Evolutionary conservation across 176 grass and related monocot species (phyloP).

Genomic region (Oryza punctata): DNA sequence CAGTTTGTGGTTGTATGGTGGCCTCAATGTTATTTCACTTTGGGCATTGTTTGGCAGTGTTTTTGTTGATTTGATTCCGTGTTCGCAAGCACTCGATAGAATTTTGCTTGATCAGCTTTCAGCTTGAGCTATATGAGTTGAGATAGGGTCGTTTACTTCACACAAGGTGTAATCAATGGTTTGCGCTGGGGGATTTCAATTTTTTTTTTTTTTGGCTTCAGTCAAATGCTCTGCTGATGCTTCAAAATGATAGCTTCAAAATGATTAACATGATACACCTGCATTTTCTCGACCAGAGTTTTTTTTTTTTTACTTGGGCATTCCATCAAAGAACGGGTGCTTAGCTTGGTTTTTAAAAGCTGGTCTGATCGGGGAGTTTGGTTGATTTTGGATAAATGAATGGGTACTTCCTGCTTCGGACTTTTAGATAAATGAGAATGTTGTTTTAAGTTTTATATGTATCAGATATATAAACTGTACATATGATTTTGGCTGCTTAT

Average conservation of each 20-base stretch:
- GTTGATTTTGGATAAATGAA: not conserved
- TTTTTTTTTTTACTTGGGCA: not conserved
- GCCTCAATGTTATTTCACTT: not conserved
- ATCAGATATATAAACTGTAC: not conserved
- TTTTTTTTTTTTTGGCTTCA: not conserved
- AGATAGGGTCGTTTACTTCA: not conserved
- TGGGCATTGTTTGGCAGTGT: not conserved
- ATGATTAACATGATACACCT: not conserved
- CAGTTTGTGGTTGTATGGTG: not conserved
- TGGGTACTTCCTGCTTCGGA: not conserved
- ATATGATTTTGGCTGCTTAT: constrained; percentile 9
- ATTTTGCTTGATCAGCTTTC: not conserved
- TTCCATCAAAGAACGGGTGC: not conserved
- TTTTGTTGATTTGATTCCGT: constrained; percentile 19
- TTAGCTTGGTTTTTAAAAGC: not conserved
- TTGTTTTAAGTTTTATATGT: not conserved
- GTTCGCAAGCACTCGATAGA: not conserved
- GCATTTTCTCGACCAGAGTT: not conserved
- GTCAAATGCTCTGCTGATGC: not conserved
- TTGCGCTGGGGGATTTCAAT: not conserved
- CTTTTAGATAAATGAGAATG: not conserved
- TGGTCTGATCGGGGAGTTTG: not conserved
- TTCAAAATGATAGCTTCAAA: not conserved
- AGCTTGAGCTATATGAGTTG: not conserved
- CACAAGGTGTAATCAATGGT: not conserved